Percentiles rank a stretch among this genome's conserved stretches.
phyloP scores from a whole-genome alignment of 23 red algal species.

The Agarophyton chilense region DNA sequence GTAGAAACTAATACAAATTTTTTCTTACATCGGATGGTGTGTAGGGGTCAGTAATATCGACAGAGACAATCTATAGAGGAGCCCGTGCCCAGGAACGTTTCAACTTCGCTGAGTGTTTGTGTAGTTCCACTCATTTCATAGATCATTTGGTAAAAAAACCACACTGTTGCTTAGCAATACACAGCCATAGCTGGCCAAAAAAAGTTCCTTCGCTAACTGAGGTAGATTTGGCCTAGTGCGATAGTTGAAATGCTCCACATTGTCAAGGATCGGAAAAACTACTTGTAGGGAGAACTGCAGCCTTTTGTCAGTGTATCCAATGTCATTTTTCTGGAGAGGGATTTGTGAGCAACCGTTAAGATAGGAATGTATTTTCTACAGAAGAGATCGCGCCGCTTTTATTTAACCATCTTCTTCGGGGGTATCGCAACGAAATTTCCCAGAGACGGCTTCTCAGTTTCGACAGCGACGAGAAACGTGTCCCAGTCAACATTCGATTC shows the following conservation, averaged over 20 bases:
- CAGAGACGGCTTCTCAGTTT: neutral
- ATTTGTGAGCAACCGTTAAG: neutral
- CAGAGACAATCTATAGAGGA: too few relatives aligned
- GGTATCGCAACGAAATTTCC: conserved; percentile 8
- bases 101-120: neutral
- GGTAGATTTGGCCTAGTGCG: too few relatives aligned
- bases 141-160: too few relatives aligned
- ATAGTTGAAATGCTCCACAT: too few relatives aligned
- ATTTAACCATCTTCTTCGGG: conserved; percentile 6
- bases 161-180: too few relatives aligned
- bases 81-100: too few relatives aligned
- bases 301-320: neutral
- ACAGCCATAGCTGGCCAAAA: too few relatives aligned
- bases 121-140: neutral
- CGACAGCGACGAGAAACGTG: neutral
- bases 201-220: too few relatives aligned
- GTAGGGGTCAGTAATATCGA: too few relatives aligned
- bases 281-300: neutral
- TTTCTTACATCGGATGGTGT: too few relatives aligned
- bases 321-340: neutral
- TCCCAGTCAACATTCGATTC: neutral
- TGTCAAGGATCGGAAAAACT: neutral
- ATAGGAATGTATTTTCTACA: neutral
- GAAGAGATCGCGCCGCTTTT: conserved; percentile 7
- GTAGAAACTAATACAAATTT: neutral